A percentile compares a stretch with the other conserved stretches of the same genome.
phyloP scores from a whole-genome alignment of 805 yeast genomes.

The Wickerhamiella alocasiicola region DNA sequence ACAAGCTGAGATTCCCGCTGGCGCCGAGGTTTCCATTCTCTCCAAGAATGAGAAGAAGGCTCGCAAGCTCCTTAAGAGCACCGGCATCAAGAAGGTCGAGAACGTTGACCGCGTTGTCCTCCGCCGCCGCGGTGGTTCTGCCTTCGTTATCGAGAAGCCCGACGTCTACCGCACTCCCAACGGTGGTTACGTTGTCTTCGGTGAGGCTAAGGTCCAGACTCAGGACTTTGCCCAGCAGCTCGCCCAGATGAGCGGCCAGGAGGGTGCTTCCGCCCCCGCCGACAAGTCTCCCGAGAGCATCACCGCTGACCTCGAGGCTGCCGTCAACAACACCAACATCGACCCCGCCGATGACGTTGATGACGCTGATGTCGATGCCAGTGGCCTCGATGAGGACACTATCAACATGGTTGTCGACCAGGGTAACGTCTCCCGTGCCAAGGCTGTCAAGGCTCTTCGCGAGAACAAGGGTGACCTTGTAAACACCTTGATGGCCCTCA shows the following conservation, averaged over 20 bases:
- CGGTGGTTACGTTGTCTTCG: constrained; percentile 92
- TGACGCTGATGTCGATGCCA: constrained; percentile 67
- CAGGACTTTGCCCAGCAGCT: constrained; percentile 84
- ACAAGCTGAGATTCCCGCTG: constrained; percentile 34
- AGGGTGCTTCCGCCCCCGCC: constrained; percentile 38
- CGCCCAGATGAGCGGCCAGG: constrained; percentile 32
- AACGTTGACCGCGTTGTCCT: constrained; percentile 93
- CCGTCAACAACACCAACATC: constrained; percentile 22
- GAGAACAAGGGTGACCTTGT: constrained; percentile 89
- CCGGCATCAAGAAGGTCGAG: constrained; percentile 78
- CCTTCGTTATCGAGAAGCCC: constrained; percentile 84
- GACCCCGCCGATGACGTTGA: constrained; percentile 33
- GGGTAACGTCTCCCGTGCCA: constrained; percentile 75
- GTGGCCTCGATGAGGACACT: constrained; percentile 73
- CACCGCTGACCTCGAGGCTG: constrained; percentile 26
- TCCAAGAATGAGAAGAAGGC: constrained; percentile 94
- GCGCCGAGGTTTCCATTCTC: constrained; percentile 69
- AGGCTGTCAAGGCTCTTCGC: constrained; percentile 84
- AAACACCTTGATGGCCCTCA: constrained; percentile 71
- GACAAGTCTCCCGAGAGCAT: constrained; percentile 24
- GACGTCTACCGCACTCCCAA: constrained; percentile 89
- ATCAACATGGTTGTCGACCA: constrained; percentile 81
- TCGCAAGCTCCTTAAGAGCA: constrained; percentile 74
- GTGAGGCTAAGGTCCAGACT: constrained; percentile 74
- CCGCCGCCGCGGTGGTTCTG: constrained; percentile 83